Conservation (phyloP, 441 rosid species). For the Populus tomentosa region DNA sequence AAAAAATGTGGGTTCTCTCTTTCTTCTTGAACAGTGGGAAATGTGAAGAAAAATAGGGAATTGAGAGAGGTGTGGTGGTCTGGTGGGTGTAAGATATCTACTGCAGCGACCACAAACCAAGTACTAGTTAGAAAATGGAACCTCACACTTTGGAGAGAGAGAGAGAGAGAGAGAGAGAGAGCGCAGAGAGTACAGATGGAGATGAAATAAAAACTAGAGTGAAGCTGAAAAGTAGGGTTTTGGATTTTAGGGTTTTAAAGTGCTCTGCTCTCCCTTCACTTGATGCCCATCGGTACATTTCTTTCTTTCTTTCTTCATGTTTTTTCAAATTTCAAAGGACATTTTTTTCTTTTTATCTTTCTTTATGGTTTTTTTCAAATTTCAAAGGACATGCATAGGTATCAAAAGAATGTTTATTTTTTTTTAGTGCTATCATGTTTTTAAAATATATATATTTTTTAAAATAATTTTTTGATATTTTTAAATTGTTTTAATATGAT, state of each 20-base stretch:
- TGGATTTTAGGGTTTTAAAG: conserved; percentile 6
- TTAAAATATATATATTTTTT: too few relatives aligned
- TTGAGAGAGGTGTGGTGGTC: not conserved
- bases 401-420: too few relatives aligned
- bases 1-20: not conserved
- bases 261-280: not conserved
- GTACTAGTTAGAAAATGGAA: not conserved
- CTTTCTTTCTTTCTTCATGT: not conserved
- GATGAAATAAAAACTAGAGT: not conserved
- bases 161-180: too few relatives aligned
- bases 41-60: not conserved
- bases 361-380: not conserved
- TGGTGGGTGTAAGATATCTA: not conserved
- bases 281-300: not conserved
- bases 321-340: not conserved
- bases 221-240: not conserved
- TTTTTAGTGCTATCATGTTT: too few relatives aligned
- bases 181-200: too few relatives aligned
- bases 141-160: not conserved
- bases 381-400: not conserved
- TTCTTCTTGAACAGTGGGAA: not conserved
- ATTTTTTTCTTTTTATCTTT: not conserved
- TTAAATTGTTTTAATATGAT: too few relatives aligned
- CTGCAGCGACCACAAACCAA: not conserved
- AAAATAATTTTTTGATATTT: too few relatives aligned